Evolutionary conservation across 768 basidiomycete species (phyloP), one percentile per base, ranked within the genome.

Genomic region (Lentinula detonsa): DNA sequence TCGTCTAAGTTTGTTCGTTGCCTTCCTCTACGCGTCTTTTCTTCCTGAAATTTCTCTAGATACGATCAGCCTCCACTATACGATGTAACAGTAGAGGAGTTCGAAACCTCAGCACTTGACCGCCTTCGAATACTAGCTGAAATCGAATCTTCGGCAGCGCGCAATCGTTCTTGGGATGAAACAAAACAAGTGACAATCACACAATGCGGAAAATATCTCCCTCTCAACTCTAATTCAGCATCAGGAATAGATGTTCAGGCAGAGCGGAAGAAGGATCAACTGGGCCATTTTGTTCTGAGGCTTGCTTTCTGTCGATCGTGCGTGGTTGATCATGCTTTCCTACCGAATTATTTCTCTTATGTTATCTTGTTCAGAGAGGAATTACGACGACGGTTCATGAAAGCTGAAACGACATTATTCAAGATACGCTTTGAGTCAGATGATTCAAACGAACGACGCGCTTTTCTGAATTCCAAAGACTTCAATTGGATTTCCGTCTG

Each of bases 291-390:
- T 72, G 92, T 98, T 10, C 76, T 98, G 63, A 77, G 97, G 54
- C 79, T 99, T 43, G 95, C 97, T 5, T 98, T 99, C 74, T 97
- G 95, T 75, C 86, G 93, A 60, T 93, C 94, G 95, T 98, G 74
- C 71, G 95, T 86, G 34, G 37, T 42, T 15, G 23, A 28, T 21
- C 18, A 37, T 16, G 37, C 45, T 57, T 52, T 34, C 37, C 50
- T 35, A 40, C 46, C 21, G 21, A 34, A 3, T 33, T 35, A 1
- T 15, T 18, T 15, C 35, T 43, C 31, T 33, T 61, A 56, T 34
- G 18, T 45, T 42, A 55, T 59, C 60, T 43, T 28, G 23, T 31
- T 63, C 37, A 98, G 95, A 39, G 95, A 97, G 67, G 96, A 99
- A 52, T 79, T 99, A 40, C 79, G 95, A 60, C 78, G 85, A 45